Conservation (phyloP, 208 protist genomes). For the Wallacemonas sp. region DNA sequence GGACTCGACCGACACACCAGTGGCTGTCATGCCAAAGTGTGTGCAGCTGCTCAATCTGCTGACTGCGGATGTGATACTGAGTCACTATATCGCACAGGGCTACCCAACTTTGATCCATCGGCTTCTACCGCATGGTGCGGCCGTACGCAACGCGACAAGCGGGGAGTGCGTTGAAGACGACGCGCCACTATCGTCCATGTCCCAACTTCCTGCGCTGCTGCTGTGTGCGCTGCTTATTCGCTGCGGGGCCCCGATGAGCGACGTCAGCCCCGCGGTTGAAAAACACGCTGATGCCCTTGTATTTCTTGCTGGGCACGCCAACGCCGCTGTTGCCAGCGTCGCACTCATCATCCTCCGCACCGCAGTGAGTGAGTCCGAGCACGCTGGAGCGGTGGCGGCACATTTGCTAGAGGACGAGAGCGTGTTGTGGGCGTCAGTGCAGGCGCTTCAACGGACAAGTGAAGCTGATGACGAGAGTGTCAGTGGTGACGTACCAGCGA, state of each 20-base stretch:
- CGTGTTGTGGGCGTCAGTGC: background rate
- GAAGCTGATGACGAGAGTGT: background rate
- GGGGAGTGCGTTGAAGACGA: too few relatives aligned
- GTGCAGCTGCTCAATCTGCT: conserved; percentile 3
- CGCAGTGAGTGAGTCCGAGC: conserved; percentile 8
- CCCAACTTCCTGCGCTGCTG: conserved; percentile 5
- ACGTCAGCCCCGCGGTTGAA: conserved; percentile 1
- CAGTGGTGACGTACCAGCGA: background rate
- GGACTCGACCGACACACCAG: background rate
- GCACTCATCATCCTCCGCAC: conserved; percentile 8
- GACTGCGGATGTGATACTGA: background rate
- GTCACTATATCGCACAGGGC: conserved; percentile 7
- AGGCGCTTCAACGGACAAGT: background rate
- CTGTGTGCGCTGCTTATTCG: conserved; percentile 10
- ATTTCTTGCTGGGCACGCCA: background rate
- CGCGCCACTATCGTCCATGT: background rate
- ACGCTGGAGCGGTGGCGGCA: background rate
- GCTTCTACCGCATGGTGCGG: background rate
- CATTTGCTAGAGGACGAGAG: background rate
- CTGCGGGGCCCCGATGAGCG: conserved; percentile 7
- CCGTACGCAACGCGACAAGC: too few relatives aligned
- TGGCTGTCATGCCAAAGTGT: conserved; percentile 1
- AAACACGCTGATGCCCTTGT: conserved; percentile 8
- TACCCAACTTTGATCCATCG: conserved; percentile 2
- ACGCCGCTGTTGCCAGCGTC: background rate